Conservation (phyloP, 2,329 filamentous ascomycete species). For the Scolecobasidium constrictum region DNA sequence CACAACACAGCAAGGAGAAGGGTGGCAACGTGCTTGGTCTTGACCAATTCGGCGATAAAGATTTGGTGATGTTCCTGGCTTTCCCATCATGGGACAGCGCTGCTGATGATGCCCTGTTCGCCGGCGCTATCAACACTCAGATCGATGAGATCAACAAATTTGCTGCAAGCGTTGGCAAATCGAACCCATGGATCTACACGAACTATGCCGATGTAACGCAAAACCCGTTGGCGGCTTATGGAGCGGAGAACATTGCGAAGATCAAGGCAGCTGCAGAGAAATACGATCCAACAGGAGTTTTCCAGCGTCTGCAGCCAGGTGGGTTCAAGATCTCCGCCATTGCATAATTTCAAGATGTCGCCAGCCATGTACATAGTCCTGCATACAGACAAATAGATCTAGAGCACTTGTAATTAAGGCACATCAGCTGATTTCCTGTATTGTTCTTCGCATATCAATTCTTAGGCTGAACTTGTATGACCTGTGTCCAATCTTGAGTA, state of each 20-base stretch:
- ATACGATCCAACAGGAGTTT: constrained; percentile 25
- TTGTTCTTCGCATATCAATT: no score
- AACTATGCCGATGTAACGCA: constrained; percentile 37
- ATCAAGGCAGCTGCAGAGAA: constrained; percentile 20
- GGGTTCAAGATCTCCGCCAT: constrained; percentile 6
- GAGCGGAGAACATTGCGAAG: constrained; percentile 21
- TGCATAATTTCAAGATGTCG: no score
- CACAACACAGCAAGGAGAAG: not conserved
- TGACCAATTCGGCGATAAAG: not conserved
- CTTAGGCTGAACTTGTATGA: no score
- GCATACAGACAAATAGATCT: no score
- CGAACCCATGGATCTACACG: constrained; percentile 32
- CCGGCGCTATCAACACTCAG: not conserved
- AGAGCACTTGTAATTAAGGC: no score
- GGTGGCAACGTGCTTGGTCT: constrained; percentile 5
- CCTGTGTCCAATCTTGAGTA: no score
- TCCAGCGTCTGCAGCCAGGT: constrained; percentile 12
- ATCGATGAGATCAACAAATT: constrained; percentile 2
- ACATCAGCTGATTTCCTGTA: no score
- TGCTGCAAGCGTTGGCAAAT: constrained; percentile 14
- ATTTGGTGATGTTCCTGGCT: constrained; percentile 2
- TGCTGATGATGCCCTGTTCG: constrained; percentile 2
- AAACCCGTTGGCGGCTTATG: constrained; percentile 31
- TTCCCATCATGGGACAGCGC: not conserved
- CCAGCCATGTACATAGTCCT: no score